These are phyloP conservation scores for Vitellaria paradoxa DNA, from an alignment of 179 eudicot species.

Conservation along the genomic window DNA sequence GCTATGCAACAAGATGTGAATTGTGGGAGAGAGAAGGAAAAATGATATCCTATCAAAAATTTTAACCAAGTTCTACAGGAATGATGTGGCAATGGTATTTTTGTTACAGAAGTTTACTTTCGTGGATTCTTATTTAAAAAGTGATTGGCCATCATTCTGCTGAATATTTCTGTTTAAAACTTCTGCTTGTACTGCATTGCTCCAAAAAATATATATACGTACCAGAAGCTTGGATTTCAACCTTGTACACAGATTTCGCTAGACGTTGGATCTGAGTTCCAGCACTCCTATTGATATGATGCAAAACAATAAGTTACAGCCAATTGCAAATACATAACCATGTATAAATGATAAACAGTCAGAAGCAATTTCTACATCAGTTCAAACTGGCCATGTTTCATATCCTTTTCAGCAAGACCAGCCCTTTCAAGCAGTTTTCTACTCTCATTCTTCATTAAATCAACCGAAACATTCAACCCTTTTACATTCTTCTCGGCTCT, in stretches of 20 bases:
- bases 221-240: slow-evolving; percentile 79
- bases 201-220: slow-evolving; percentile 13
- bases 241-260: slow-evolving; percentile 60
- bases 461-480: slow-evolving; percentile 66
- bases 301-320: slow-evolving; percentile 4
- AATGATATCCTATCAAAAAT: too few species aligned
- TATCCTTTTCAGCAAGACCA: slow-evolving; percentile 82
- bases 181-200: too few species aligned
- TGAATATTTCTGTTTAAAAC: too few species aligned
- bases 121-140: too few species aligned
- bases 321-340: not conserved
- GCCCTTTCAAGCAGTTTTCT: slow-evolving; percentile 85
- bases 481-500: slow-evolving; percentile 81
- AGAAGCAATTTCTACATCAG: slow-evolving; percentile 44
- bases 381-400: slow-evolving; percentile 64
- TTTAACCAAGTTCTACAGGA: too few species aligned
- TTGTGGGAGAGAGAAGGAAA: too few species aligned
- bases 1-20: not conserved
- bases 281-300: slow-evolving; percentile 45
- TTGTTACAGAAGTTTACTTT: too few species aligned
- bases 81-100: too few species aligned
- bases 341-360: not conserved
- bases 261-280: slow-evolving; percentile 59
- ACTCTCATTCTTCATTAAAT: slow-evolving; percentile 85
- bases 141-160: too few species aligned